A percentile compares a stretch with the other conserved stretches of the same genome.
Conservation (phyloP, 768 basidiomycete species). For the Lentinus brumalis region DNA sequence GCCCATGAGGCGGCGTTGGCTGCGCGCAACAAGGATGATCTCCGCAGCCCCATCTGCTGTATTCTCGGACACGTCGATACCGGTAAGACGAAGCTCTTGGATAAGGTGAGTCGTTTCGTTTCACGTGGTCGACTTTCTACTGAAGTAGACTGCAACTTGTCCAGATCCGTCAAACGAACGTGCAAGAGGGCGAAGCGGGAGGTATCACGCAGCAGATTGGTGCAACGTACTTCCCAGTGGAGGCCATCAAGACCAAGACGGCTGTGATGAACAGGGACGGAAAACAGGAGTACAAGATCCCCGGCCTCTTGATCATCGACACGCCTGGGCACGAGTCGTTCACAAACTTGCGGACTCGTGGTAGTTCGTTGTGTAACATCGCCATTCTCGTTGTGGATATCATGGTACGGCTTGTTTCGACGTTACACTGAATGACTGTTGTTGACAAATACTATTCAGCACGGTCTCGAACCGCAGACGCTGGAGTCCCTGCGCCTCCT, state of each 20-base stretch:
- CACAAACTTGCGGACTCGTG: slow-evolving; percentile 93
- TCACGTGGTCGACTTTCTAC: too few species aligned
- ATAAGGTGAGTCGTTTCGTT: slow-evolving; percentile 65
- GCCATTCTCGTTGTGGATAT: slow-evolving; percentile 99
- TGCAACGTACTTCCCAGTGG: slow-evolving; percentile 98
- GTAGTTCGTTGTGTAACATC: slow-evolving; percentile 97
- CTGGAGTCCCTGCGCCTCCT: slow-evolving; percentile 92
- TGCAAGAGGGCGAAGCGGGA: slow-evolving; percentile 98
- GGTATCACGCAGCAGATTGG: slow-evolving; percentile 99
- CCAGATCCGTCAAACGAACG: slow-evolving; percentile 99
- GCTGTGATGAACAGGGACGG: slow-evolving; percentile 91
- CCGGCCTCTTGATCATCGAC: slow-evolving; percentile 94
- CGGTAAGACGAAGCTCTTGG: slow-evolving; percentile 96
- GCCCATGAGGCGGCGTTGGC: slow-evolving; percentile 85
- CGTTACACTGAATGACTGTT: slow-evolving; percentile 3
- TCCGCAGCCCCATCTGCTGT: slow-evolving; percentile 97
- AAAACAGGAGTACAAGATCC: slow-evolving; percentile 91
- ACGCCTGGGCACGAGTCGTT: slow-evolving; percentile 99
- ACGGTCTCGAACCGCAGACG: slow-evolving; percentile 98
- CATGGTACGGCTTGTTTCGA: slow-evolving; percentile 57
- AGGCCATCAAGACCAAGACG: slow-evolving; percentile 93
- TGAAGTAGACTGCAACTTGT: not conserved
- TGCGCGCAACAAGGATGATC: slow-evolving; percentile 82
- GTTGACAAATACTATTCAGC: slow-evolving; percentile 45
- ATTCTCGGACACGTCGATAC: slow-evolving; percentile 99